phyloP scores from a whole-genome alignment of 495 filamentous ascomycete species.

The Clavariopsis aquatica region DNA sequence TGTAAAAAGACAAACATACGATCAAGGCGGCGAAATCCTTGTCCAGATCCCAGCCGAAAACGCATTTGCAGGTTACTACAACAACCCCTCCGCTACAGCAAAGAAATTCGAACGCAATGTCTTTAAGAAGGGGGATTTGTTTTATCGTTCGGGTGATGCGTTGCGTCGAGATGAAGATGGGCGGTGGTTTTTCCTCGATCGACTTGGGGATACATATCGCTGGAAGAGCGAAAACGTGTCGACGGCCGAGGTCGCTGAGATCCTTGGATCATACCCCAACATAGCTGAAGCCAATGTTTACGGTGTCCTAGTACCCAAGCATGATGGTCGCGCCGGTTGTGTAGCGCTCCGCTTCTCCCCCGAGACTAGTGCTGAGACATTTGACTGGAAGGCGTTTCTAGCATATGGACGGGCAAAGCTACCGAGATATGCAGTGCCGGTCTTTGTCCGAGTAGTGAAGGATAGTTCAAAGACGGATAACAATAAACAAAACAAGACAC shows the following conservation, averaged over 20 bases:
- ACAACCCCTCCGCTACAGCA: conserved; percentile 62
- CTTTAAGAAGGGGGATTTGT: conserved; percentile 72
- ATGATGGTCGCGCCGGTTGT: conserved; percentile 47
- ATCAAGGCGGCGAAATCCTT: conserved; percentile 72
- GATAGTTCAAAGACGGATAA: conserved; percentile 67
- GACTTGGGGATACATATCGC: conserved; percentile 74
- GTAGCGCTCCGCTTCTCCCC: conserved; percentile 41
- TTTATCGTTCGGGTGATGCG: conserved; percentile 73
- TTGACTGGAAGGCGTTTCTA: conserved; percentile 38
- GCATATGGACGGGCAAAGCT: conserved; percentile 56
- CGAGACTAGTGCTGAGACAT: conserved; percentile 25
- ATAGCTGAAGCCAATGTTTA: conserved; percentile 77
- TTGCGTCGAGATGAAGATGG: conserved; percentile 65
- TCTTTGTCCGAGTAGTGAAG: conserved; percentile 66
- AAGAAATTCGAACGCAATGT: conserved; percentile 71
- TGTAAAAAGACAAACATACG: conserved; percentile 61
- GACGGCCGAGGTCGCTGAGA: conserved; percentile 72
- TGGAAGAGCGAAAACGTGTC: conserved; percentile 86
- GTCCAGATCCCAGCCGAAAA: conserved; percentile 59
- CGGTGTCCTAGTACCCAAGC: conserved; percentile 64
- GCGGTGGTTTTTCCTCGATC: conserved; percentile 74
- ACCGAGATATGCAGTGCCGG: conserved; percentile 73
- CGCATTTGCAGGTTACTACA: conserved; percentile 67
- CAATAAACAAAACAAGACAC: conserved; percentile 80
- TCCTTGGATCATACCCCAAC: conserved; percentile 63